These are phyloP conservation scores for Blastobotrys capitulatus DNA, from an alignment of 1,139 yeast genomes.

Conservation along the genomic window DNA sequence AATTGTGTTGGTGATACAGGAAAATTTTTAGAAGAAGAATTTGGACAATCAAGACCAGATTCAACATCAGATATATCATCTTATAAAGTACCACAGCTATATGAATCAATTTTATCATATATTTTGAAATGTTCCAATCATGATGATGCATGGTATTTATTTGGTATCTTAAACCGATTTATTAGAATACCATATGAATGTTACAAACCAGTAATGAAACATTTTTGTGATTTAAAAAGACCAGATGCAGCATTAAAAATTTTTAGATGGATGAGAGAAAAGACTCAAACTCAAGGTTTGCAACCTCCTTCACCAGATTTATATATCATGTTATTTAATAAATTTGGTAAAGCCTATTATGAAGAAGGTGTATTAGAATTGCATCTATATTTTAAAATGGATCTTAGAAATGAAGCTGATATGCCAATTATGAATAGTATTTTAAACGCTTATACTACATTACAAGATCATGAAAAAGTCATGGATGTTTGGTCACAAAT, in stretches of 20 bases:
- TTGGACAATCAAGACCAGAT: conserved; percentile 38
- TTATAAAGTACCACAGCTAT: conserved; percentile 35
- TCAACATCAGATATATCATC: conserved; percentile 28
- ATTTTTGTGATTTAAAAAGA: conserved; percentile 51
- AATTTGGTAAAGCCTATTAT: conserved; percentile 55
- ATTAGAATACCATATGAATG: conserved; percentile 57
- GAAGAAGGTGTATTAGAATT: conserved; percentile 65
- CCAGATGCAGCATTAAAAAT: conserved; percentile 62
- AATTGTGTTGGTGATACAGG: conserved; percentile 54
- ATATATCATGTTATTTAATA: conserved; percentile 54
- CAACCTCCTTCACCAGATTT: conserved; percentile 65
- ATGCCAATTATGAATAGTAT: conserved; percentile 55
- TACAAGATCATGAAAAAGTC: conserved; percentile 57
- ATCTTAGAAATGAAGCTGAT: conserved; percentile 53
- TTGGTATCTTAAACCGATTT: conserved; percentile 52
- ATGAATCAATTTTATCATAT: conserved; percentile 42
- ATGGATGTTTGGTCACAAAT: conserved; percentile 58
- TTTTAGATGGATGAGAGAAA: conserved; percentile 56
- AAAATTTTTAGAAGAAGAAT: conserved; percentile 54
- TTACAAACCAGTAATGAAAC: conserved; percentile 55
- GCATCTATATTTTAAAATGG: conserved; percentile 64
- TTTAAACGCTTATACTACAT: conserved; percentile 59
- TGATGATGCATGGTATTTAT: conserved; percentile 60
- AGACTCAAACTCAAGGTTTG: conserved; percentile 52
- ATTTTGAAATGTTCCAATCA: conserved; percentile 38